phyloP scores from a whole-genome alignment of 768 basidiomycete species.

The Neoboletus subvelutipes region DNA sequence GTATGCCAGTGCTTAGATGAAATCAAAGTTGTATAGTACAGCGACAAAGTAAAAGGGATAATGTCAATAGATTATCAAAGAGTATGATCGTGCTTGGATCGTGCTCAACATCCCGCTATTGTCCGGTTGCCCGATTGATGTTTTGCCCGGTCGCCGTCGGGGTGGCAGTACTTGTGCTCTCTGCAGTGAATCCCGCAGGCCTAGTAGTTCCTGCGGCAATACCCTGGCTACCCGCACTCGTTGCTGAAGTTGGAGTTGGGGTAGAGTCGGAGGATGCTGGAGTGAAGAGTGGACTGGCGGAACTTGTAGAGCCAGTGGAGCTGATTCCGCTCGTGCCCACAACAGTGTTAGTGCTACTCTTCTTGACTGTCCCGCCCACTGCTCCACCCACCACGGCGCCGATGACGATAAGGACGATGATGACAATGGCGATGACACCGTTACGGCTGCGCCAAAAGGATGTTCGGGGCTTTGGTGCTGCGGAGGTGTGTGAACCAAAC shows the following conservation, averaged over 20 bases:
- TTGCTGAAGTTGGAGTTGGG: neutral
- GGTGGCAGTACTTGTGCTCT: neutral
- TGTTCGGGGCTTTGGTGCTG: conserved; percentile 1
- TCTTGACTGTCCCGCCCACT: conserved; percentile 49
- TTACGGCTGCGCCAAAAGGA: conserved; percentile 53
- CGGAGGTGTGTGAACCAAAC: neutral
- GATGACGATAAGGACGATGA: conserved; percentile 43
- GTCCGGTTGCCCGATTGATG: too few relatives aligned
- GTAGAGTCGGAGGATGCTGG: neutral
- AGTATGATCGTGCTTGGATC: neutral
- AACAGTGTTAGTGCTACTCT: conserved; percentile 13
- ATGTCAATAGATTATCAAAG: neutral
- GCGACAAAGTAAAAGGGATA: neutral
- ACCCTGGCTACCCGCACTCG: neutral
- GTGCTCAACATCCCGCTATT: neutral
- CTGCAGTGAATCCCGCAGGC: neutral
- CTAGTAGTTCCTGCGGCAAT: neutral
- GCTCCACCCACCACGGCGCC: conserved; percentile 58
- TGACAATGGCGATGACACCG: conserved; percentile 40
- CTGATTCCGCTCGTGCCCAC: neutral
- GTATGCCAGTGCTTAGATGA: neutral
- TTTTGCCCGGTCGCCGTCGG: neutral
- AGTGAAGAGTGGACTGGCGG: too few relatives aligned
- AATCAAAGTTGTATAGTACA: neutral
- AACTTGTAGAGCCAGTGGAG: neutral